Evolutionary conservation across 345 rosid genomes (phyloP).

Genomic region (Gossypium sturtianum): DNA sequence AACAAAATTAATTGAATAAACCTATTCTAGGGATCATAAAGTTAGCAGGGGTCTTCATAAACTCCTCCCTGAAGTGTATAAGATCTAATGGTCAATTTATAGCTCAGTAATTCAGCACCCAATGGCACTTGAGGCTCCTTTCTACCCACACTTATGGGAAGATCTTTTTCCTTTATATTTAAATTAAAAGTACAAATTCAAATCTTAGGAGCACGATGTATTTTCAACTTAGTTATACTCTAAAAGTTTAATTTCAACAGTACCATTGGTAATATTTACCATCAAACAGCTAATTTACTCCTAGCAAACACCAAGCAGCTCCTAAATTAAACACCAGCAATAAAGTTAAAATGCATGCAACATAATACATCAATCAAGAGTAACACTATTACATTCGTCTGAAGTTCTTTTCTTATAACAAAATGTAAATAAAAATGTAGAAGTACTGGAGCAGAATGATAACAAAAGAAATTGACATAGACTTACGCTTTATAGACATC

Average conservation of each 20-base stretch:
- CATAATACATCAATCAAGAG: background rate
- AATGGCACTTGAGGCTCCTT: background rate
- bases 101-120: background rate
- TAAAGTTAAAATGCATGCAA: background rate
- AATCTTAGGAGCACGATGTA: background rate
- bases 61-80: background rate
- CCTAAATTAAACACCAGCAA: background rate
- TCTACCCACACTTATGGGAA: background rate
- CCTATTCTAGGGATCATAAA: background rate
- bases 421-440: constrained; percentile 10
- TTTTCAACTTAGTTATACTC: background rate
- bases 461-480: constrained; percentile 3
- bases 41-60: background rate
- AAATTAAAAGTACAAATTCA: background rate
- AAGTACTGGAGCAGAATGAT: background rate
- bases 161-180: background rate
- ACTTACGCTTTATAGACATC: constrained; percentile 98
- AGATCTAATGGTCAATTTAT: background rate
- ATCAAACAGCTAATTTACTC: background rate
- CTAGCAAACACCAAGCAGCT: background rate
- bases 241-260: background rate
- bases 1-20: background rate
- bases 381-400: background rate
- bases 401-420: background rate
- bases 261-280: background rate